Conservation (phyloP, 495 filamentous ascomycete species). For the Hamigera avellanea region DNA sequence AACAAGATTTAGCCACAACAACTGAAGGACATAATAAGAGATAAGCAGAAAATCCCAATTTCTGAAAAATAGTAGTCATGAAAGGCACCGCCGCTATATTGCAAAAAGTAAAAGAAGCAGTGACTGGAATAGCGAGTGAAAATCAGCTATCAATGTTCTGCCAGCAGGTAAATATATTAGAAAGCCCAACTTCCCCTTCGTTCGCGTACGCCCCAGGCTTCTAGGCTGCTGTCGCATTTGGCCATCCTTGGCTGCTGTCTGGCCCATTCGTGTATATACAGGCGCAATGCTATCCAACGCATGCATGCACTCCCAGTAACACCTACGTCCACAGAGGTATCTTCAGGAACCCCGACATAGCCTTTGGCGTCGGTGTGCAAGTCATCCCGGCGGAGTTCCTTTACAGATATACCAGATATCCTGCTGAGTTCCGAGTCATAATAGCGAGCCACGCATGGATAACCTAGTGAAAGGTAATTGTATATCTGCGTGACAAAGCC, state of each 20-base stretch:
- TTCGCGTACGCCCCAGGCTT: constrained; percentile 61
- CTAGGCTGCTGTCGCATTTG: constrained; percentile 36
- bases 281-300: constrained; percentile 68
- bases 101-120: no score
- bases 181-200: constrained; percentile 78
- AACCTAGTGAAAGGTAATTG: constrained; percentile 89
- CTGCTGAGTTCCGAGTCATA: constrained; percentile 75
- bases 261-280: constrained; percentile 80
- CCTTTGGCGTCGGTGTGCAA: constrained; percentile 48
- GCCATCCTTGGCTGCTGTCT: constrained; percentile 58
- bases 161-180: constrained; percentile 17
- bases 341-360: constrained; percentile 50
- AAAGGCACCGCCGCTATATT: no score
- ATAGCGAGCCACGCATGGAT: constrained; percentile 66
- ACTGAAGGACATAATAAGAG: no score
- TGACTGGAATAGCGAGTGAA: no score
- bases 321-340: constrained; percentile 22
- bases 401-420: constrained; percentile 55
- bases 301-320: constrained; percentile 38
- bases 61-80: no score
- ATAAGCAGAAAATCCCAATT: no score
- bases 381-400: constrained; percentile 63
- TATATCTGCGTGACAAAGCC: constrained; percentile 89
- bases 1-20: no score
- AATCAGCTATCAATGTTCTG: no score